phyloP scores from a whole-genome alignment of 2,329 filamentous ascomycete species.

The Paecilomyces sp. region DNA sequence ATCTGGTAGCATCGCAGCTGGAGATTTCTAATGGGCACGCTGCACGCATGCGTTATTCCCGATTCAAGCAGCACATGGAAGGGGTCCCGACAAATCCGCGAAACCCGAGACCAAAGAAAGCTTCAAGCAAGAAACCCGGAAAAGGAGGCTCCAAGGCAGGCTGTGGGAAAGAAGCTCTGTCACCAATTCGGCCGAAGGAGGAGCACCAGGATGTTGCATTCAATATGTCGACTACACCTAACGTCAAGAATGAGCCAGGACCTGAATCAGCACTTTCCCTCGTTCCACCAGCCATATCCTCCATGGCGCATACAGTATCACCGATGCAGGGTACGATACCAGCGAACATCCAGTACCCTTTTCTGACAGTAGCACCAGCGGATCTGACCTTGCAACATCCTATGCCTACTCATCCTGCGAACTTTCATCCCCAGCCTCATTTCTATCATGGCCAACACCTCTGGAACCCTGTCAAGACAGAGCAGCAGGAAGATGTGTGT shows the following conservation, averaged over 20 bases:
- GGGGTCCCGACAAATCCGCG: conserved; percentile 23
- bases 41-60: conserved; percentile 50
- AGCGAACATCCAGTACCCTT: conserved; percentile 5
- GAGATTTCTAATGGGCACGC: conserved; percentile 52
- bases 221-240: background rate
- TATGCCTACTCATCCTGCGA: conserved; percentile 2
- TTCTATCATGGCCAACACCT: conserved; percentile 5
- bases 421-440: background rate
- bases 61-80: conserved; percentile 49
- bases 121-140: conserved; percentile 9
- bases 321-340: conserved; percentile 1
- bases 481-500: conserved; percentile 9
- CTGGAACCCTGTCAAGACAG: conserved; percentile 19
- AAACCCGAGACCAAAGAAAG: conserved; percentile 18
- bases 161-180: conserved; percentile 4
- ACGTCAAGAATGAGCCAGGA: conserved; percentile 3
- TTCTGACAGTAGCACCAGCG: conserved; percentile 10
- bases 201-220: background rate
- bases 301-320: conserved; percentile 2
- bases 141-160: conserved; percentile 10
- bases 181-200: conserved; percentile 5
- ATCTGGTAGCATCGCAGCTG: conserved; percentile 41
- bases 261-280: conserved; percentile 1
- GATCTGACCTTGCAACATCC: conserved; percentile 12
- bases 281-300: conserved; percentile 7